Percentiles rank a stretch among this genome's conserved stretches.
Evolutionary conservation across 306 rosid genomes (phyloP).

Genomic region (Benincasa hispida): DNA sequence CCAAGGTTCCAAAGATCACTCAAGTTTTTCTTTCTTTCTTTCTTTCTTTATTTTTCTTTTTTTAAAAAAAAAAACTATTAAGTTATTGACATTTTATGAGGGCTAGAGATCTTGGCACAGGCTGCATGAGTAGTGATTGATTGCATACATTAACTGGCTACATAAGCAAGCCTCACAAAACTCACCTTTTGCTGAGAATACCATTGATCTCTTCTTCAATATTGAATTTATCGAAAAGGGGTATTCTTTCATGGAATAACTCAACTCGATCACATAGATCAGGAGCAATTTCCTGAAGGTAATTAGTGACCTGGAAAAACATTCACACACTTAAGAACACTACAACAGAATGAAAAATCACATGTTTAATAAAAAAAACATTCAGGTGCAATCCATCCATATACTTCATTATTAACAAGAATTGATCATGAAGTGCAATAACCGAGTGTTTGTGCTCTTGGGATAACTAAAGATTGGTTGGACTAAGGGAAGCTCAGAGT

Average conservation of each 20-base stretch:
- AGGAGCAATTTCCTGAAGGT: conserved; percentile 98
- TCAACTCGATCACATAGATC: conserved; percentile 88
- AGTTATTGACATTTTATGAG: too few relatives aligned
- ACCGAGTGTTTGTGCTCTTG: background rate
- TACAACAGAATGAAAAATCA: background rate
- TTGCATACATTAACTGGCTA: conserved; percentile 4
- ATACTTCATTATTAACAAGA: background rate
- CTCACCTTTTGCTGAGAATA: conserved; percentile 82
- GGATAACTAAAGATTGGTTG: background rate
- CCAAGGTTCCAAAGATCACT: background rate
- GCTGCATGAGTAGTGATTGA: background rate
- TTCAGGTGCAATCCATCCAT: background rate
- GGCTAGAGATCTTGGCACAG: background rate
- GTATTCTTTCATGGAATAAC: conserved; percentile 50
- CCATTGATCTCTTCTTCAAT: conserved; percentile 83
- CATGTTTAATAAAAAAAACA: background rate
- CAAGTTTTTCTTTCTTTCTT: too few relatives aligned
- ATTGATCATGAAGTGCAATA: background rate
- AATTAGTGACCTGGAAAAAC: conserved; percentile 63
- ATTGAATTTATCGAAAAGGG: conserved; percentile 79
- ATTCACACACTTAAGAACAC: background rate
- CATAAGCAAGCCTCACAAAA: conserved; percentile 8
- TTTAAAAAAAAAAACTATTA: too few relatives aligned
- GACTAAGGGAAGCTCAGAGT: background rate
- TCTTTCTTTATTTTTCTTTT: too few relatives aligned